Base-by-base conservation (phyloP, 805 yeast genomes). In the Spencermartinsiella europaea region DNA sequence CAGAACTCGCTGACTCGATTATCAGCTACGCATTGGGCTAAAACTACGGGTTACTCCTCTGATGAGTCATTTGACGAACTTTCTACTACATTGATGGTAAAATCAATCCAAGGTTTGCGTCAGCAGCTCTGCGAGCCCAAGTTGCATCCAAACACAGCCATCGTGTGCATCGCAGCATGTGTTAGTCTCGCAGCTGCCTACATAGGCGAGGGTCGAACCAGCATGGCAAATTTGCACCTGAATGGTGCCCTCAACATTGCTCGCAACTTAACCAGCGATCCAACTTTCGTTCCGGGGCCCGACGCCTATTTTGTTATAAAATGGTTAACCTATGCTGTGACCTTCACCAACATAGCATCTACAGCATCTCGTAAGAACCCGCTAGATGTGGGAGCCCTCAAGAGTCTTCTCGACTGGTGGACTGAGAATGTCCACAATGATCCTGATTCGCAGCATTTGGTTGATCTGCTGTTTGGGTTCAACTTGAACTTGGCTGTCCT, bases 381-480 rank as follows among this genome's bases (percentile, higher is more conserved):
- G 19, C 15, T 17, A 35, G 17, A 15, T 38, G 7, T 44, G 47
- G 15, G 40, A 38, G 35, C 17, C n/a, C 22, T 21, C 42, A 10
- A 25, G 33, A 35, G 37, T n/a, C 14, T 46, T 21, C 17, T n/a
- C 27, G n/a, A 20, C 27, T 36, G 44, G 44, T 49, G 52, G 52
- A 14, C 19, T 8, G 20, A n/a, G 10, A 44, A 47, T 20, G 34
- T 40, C 27, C 15, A 10, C 5, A 34, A 20, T n/a, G 52, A 49
- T 21, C 52, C 52, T 5, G 52, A 49, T 3, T 37, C 28, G 10
- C 28, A 35, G 5, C 37, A 41, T n/a, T 42, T 40, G 8, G 45
- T 49, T 25, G 52, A 49, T 36, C 47, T 37, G 25, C 47, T 49
- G 27, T 49, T 47, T 46, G 52, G 52, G 20, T 49, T 49, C 38